Base-by-base conservation (phyloP, 495 filamentous ascomycete genomes). In the Hyaloscypha variabilis region DNA sequence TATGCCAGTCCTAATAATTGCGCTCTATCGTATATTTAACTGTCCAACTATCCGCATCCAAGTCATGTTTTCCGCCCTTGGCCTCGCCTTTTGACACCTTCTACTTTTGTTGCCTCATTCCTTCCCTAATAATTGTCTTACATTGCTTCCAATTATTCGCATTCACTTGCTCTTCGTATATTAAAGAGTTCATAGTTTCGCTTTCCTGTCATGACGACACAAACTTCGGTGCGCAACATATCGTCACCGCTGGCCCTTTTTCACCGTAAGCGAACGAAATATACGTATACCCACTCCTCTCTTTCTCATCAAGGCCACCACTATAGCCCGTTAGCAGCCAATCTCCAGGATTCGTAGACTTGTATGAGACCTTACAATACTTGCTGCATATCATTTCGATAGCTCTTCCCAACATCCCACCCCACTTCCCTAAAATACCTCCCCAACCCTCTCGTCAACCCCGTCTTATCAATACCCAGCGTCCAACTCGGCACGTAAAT, bases 161-260 rank as follows among this genome's bases (percentile, higher is more conserved):
- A 63, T 52, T 50, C 31, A 36, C 55, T 63, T 24, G 49, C 51
- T 36, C 52, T 19, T 50, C 24, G 36, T 8, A 50, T 46, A 46
- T 31, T 63, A 54, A 63, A 25, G 1, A 25, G 51, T 54, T 56
- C n/a, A 26, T 63, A 63, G n/a, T n/a, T n/a, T n/a, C n/a, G n/a
- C n/a, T n/a, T n/a, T n/a, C n/a, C n/a, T n/a, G 31, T 36, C 5
- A 36, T 13, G 31, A 58, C 11, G 25, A 11, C 24, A 31, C 17
- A 6, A 31, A 31, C 26, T 58, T 17, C 14, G 58, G 58, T 23
- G 58, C 31, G 46, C 42, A 60, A 28, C 46, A 60, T 34, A 46
- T 42, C 21, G 58, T 60, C 31, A 60, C 36, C 17, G 42, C 36
- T 11, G 58, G 58, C 34, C 58, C 58, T 21, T 60, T 60, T 25